These are phyloP conservation scores for Hypoxylon trugodes DNA, from an alignment of 495 filamentous ascomycete genomes.

Conservation along the genomic window DNA sequence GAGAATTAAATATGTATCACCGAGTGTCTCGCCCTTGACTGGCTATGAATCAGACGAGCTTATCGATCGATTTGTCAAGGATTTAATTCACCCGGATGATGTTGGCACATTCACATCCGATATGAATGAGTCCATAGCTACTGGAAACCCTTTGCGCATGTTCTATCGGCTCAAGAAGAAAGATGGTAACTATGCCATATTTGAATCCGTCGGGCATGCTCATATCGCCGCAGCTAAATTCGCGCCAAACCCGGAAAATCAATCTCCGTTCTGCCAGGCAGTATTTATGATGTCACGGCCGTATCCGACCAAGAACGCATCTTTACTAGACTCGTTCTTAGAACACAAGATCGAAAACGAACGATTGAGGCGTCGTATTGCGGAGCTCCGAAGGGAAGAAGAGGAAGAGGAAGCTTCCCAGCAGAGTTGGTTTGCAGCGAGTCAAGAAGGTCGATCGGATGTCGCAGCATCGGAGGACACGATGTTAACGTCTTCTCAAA, in stretches of 20 bases:
- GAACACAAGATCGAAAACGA: constrained; percentile 99
- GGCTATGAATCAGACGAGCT: constrained; percentile 77
- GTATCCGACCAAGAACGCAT: constrained; percentile 87
- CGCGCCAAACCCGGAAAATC: constrained; percentile 68
- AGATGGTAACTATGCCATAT: constrained; percentile 77
- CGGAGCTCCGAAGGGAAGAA: constrained; percentile 86
- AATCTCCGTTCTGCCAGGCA: constrained; percentile 78
- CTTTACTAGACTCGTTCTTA: constrained; percentile 88
- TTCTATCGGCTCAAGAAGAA: constrained; percentile 88
- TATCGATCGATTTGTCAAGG: constrained; percentile 73
- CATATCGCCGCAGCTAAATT: constrained; percentile 79
- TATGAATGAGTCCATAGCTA: constrained; percentile 91
- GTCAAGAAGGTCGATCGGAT: constrained; percentile 63
- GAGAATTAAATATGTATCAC: constrained; percentile 82
- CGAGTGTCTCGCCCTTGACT: constrained; percentile 78
- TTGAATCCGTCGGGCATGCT: constrained; percentile 91
- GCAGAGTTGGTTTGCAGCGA: constrained; percentile 59
- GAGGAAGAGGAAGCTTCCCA: constrained; percentile 69
- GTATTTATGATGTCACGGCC: constrained; percentile 95
- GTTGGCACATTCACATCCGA: constrained; percentile 83
- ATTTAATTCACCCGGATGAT: constrained; percentile 91
- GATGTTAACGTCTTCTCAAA: constrained; percentile 33
- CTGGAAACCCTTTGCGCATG: constrained; percentile 77
- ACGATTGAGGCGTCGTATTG: constrained; percentile 81
- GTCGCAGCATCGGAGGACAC: constrained; percentile 62